These are phyloP conservation scores for Diaporthe velutina DNA, from an alignment of 2,329 filamentous ascomycete genomes.

Conservation along the genomic window DNA sequence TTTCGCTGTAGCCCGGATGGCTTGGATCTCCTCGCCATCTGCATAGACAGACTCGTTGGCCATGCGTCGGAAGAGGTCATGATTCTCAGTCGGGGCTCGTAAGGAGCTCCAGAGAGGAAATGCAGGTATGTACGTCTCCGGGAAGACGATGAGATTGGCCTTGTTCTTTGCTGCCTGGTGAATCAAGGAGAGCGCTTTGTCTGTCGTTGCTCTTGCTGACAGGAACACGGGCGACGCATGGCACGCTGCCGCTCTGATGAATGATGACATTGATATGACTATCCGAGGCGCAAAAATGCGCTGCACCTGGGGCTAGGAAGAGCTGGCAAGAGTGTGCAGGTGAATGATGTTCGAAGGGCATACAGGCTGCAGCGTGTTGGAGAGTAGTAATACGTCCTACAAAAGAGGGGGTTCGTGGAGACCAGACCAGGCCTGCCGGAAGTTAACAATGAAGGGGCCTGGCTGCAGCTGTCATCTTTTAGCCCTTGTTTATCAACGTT, in stretches of 20 bases:
- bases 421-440: background rate
- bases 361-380: background rate
- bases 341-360: background rate
- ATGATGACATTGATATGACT: background rate
- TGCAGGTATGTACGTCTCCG: constrained; percentile 40
- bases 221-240: constrained; percentile 40
- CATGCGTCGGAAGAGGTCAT: constrained; percentile 16
- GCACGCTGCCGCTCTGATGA: constrained; percentile 13
- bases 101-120: constrained; percentile 37
- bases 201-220: constrained; percentile 40
- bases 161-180: constrained; percentile 39
- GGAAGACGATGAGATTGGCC: constrained; percentile 40
- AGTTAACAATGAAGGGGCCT: background rate
- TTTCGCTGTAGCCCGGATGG: constrained; percentile 35
- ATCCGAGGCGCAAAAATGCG: background rate
- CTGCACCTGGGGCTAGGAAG: background rate
- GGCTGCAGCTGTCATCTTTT: constrained; percentile 22
- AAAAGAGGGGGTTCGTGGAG: constrained; percentile 15
- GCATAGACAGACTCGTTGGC: constrained; percentile 37
- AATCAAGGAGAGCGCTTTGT: constrained; percentile 39
- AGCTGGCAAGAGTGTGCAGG: background rate
- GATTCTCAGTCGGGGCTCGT: constrained; percentile 21
- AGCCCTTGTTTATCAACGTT: background rate
- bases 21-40: constrained; percentile 39
- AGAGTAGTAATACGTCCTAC: background rate